Conservation (phyloP, 2,329 filamentous ascomycete species). For the Pseudogymnoascus sp. region DNA sequence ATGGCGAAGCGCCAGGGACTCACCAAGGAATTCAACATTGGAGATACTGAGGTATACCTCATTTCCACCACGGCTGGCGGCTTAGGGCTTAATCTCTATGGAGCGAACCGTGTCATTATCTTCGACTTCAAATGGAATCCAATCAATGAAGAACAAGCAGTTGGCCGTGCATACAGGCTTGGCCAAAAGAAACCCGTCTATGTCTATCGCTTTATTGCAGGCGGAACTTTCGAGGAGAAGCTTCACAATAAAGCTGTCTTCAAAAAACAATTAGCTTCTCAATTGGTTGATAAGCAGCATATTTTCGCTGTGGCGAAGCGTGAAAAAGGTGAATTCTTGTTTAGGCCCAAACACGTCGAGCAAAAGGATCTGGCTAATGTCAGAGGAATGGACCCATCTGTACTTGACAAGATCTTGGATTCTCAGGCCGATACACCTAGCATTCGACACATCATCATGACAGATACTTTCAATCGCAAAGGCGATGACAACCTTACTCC, state of each 20-base stretch:
- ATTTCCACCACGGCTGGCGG: conserved; percentile 81
- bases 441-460: conserved; percentile 54
- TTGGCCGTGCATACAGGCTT: conserved; percentile 78
- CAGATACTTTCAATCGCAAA: conserved; percentile 67
- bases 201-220: conserved; percentile 74
- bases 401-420: conserved; percentile 57
- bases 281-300: conserved; percentile 79
- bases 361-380: conserved; percentile 47
- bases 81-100: conserved; percentile 73
- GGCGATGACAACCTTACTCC: conserved; percentile 55
- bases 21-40: conserved; percentile 63
- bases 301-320: conserved; percentile 59
- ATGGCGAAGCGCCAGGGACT: conserved; percentile 52
- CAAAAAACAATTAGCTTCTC: conserved; percentile 71
- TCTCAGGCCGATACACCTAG: conserved; percentile 36
- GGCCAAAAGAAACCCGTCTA: conserved; percentile 74
- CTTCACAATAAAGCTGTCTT: conserved; percentile 70
- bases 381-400: conserved; percentile 49
- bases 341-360: conserved; percentile 44
- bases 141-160: conserved; percentile 73
- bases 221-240: conserved; percentile 71
- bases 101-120: conserved; percentile 79
- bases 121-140: conserved; percentile 82
- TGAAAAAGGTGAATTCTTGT: conserved; percentile 48
- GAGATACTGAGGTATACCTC: conserved; percentile 55